Percentiles rank a stretch among this genome's conserved stretches.
Conservation (phyloP, 1,284 basidiomycete species). For the Lentinus polychrous region DNA sequence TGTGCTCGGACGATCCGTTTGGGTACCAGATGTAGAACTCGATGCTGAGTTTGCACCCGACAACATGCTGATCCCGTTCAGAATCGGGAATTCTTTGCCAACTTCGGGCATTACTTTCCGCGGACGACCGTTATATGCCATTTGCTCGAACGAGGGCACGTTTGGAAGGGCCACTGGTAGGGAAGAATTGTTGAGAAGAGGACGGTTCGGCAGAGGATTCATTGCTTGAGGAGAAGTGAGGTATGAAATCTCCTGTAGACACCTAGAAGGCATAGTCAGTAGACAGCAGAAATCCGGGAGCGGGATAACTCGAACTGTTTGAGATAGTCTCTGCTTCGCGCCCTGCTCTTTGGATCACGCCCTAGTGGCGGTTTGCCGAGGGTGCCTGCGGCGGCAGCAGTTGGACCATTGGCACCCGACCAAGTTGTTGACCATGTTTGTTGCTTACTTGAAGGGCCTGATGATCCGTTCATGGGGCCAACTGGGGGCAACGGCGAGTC, state of each 20-base stretch:
- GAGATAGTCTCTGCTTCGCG: constrained; percentile 92
- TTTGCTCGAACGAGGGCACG: constrained; percentile 64
- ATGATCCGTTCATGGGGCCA: constrained; percentile 42
- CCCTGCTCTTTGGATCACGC: constrained; percentile 90
- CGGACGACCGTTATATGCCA: constrained; percentile 68
- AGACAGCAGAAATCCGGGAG: neutral
- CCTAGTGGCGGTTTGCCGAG: constrained; percentile 69
- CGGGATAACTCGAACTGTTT: constrained; percentile 69
- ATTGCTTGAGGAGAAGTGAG: constrained; percentile 94
- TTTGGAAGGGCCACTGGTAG: constrained; percentile 62
- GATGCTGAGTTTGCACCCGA: constrained; percentile 45
- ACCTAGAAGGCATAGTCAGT: constrained; percentile 38
- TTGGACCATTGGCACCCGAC: constrained; percentile 34
- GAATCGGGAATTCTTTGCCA: constrained; percentile 61
- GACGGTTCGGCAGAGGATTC: constrained; percentile 89
- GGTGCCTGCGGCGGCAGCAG: constrained; percentile 34
- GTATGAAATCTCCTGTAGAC: constrained; percentile 97
- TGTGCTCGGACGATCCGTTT: constrained; percentile 46
- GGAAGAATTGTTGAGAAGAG: constrained; percentile 60
- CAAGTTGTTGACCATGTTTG: constrained; percentile 46
- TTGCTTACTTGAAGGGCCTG: constrained; percentile 36
- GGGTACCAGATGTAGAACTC: constrained; percentile 34
- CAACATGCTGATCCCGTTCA: constrained; percentile 52
- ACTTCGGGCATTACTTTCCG: constrained; percentile 72
- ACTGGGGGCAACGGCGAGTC: constrained; percentile 65